Evolutionary conservation across 2,329 filamentous ascomycete genomes (phyloP), one percentile per base, ranked within the genome.

Genomic region (Diatrype stigma): DNA sequence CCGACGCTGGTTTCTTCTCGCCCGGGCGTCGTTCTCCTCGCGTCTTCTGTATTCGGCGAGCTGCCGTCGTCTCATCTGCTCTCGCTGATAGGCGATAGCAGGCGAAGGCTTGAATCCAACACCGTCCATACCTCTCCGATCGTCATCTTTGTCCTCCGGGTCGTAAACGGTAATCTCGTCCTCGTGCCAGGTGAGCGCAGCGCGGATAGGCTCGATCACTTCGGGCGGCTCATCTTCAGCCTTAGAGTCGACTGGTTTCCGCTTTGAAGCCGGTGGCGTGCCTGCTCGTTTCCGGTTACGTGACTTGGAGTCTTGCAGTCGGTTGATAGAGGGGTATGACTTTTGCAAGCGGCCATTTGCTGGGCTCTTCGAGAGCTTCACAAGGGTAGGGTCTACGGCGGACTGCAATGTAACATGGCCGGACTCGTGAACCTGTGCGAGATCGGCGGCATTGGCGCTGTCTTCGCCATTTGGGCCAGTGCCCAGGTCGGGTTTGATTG

Each of bases 161-260:
- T 85, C 79, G 64, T 86, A 84, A 26, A 85, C 74, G 2, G 84
- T 86, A 53, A 87, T 86, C 62, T 86, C 84, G 57, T 86, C 79
- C 56, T 85, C 81, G 59, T 82, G 82, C 84, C 84, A 87, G 2
- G 84, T 86, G 48, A 86, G 70, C 2, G 81, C 76, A 6, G 82
- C 81, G 34, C 81, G 74, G 10, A 83, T 62, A 0, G 80, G 79
- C 49, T 83, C 80, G 48, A 74, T 67, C 26, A 80, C 65, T 40
- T 66, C 49, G 12, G 63, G 59, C 12, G 63, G 59, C 12, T 69
- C 71, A 8, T 70, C 65, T 8, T 71, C 67, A 16, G 55, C 55
- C 28, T 60, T 62, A 6, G 53, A 28, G 23, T 56, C 56, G 22
- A 50, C 45, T 21, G 55, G 42, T 26, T 61, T 67, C 17, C 56